phyloP scores from a whole-genome alignment of 2,329 filamentous ascomycete genomes.

The Phialocephala sp. region DNA sequence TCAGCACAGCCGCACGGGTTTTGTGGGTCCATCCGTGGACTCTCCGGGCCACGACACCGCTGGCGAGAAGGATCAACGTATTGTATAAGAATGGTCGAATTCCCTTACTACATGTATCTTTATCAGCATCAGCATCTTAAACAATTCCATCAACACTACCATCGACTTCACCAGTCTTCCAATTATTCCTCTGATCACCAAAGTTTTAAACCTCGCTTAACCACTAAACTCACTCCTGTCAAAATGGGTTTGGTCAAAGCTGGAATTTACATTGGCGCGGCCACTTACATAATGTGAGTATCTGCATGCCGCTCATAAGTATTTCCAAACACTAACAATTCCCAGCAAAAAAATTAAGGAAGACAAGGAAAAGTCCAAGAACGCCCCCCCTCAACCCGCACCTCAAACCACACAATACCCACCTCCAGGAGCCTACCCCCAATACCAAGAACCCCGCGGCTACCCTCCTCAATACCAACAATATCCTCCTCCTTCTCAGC shows the following conservation, averaged over 20 bases:
- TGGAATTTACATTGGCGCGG: slow-evolving; percentile 18
- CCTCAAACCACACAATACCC: background rate
- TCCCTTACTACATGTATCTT: background rate
- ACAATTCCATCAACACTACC: background rate
- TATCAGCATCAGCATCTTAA: background rate
- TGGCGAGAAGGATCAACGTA: slow-evolving; percentile 1
- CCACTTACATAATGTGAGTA: slow-evolving; percentile 15
- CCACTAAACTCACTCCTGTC: slow-evolving; percentile 8
- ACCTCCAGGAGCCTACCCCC: slow-evolving; percentile 7
- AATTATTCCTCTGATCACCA: background rate
- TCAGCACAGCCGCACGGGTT: background rate
- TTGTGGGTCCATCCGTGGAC: background rate
- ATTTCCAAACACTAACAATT: background rate
- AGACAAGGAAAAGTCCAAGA: slow-evolving; percentile 5
- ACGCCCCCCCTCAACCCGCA: background rate
- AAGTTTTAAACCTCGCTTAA: background rate
- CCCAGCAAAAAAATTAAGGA: slow-evolving; percentile 13
- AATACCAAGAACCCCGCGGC: background rate
- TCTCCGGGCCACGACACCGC: background rate
- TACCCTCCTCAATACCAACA: slow-evolving; percentile 4
- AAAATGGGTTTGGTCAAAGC: slow-evolving; percentile 21
- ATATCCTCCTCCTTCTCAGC: background rate
- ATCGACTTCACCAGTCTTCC: background rate
- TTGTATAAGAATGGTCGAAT: slow-evolving; percentile 6
- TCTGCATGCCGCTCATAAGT: too few species aligned